phyloP scores from a whole-genome alignment of 331 rosid genomes.

The Quercus phellos region DNA sequence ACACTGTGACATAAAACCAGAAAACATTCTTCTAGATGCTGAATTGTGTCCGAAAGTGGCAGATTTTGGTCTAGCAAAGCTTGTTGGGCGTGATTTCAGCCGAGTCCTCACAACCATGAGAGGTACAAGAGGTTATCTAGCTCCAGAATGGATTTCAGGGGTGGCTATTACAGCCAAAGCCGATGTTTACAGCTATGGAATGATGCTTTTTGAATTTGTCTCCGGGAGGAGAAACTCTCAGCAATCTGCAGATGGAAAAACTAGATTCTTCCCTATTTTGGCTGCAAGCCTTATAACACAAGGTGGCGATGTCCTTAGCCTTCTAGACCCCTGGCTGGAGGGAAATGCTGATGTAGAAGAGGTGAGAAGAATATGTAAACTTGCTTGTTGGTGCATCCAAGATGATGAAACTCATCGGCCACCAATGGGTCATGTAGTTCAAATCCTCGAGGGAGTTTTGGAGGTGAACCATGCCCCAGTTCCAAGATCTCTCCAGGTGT shows the following conservation, averaged over 20 bases:
- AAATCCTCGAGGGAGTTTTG: slow-evolving; percentile 58
- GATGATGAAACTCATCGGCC: slow-evolving; percentile 68
- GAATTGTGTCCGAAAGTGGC: slow-evolving; percentile 69
- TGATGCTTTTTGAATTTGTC: slow-evolving; percentile 50
- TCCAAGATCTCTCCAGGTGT: slow-evolving; percentile 54
- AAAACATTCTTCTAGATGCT: slow-evolving; percentile 70
- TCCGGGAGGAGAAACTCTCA: slow-evolving; percentile 45
- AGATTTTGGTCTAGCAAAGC: slow-evolving; percentile 83
- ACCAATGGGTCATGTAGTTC: slow-evolving; percentile 69
- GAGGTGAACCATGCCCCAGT: slow-evolving; percentile 61
- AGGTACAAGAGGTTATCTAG: slow-evolving; percentile 67
- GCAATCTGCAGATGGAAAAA: slow-evolving; percentile 46
- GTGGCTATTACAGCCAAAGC: slow-evolving; percentile 48
- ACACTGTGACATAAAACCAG: slow-evolving; percentile 85
- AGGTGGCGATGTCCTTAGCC: slow-evolving; percentile 39
- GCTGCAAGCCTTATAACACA: slow-evolving; percentile 37
- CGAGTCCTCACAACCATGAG: slow-evolving; percentile 58
- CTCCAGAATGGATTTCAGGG: slow-evolving; percentile 59
- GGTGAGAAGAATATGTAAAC: slow-evolving; percentile 39
- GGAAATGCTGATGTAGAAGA: slow-evolving; percentile 50
- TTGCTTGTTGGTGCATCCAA: slow-evolving; percentile 84
- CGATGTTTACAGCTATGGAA: slow-evolving; percentile 55
- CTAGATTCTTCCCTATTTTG: slow-evolving; percentile 51
- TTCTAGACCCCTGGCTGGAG: slow-evolving; percentile 47
- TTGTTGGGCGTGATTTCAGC: slow-evolving; percentile 67